phyloP scores from a whole-genome alignment of 371 early-diverging fungal species.

The Phascolomyces articulosus region DNA sequence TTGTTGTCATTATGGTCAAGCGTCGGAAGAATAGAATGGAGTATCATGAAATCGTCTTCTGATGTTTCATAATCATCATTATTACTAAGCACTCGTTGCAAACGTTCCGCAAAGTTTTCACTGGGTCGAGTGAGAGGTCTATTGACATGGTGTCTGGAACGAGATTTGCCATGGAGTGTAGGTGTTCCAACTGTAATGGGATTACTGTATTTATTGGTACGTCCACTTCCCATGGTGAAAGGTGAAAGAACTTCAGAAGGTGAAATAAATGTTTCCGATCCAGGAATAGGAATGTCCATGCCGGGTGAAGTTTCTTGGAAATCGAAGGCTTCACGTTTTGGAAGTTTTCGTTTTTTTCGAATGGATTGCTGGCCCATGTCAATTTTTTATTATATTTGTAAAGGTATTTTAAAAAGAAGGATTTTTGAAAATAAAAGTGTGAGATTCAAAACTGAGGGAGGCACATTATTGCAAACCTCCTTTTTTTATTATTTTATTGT shows the following conservation, averaged over 20 bases:
- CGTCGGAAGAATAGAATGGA: background rate
- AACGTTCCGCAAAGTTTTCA: background rate
- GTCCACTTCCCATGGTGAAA: background rate
- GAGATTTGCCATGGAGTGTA: background rate
- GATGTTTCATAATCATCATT: background rate
- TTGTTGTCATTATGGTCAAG: background rate
- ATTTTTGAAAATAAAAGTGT: no score
- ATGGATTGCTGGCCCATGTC: background rate
- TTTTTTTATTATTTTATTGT: no score
- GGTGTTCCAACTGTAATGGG: background rate
- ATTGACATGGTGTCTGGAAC: background rate
- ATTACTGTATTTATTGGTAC: background rate
- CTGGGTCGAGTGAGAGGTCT: background rate
- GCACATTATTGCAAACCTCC: no score
- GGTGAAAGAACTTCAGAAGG: background rate
- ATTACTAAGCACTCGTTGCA: background rate
- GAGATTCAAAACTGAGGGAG: no score
- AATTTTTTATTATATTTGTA: no score
- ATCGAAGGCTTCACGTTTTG: background rate
- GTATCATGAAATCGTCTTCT: background rate
- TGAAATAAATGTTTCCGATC: background rate
- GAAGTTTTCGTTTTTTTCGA: slow-evolving; percentile 1
- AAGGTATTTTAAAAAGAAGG: no score
- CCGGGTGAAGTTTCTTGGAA: background rate
- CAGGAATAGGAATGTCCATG: background rate